Conservation (phyloP, 257 asterid species). For the Leptodermis oblonga region DNA sequence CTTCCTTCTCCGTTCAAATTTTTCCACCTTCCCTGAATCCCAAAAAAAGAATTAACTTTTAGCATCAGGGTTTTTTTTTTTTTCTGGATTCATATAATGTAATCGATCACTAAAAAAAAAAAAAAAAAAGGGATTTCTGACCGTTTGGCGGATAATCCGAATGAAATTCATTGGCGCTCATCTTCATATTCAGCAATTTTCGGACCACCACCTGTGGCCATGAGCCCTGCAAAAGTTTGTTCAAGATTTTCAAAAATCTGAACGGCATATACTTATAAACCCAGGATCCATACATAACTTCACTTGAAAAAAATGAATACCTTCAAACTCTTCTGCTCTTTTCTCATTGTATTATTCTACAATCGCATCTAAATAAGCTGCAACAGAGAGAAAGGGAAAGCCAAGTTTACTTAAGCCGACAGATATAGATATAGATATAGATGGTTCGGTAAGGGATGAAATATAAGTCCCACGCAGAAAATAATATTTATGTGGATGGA, state of each 20-base stretch:
- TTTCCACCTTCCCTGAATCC: slow-evolving; percentile 28
- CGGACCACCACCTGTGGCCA: slow-evolving; percentile 65
- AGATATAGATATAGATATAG: slow-evolving; percentile 8
- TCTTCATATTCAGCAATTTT: slow-evolving; percentile 64
- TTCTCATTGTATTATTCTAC: slow-evolving; percentile 53
- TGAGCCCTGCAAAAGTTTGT: slow-evolving; percentile 43
- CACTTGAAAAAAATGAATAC: slow-evolving; percentile 18
- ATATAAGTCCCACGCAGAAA: slow-evolving; percentile 7
- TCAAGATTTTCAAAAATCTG: background rate
- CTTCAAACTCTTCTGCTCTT: slow-evolving; percentile 37
- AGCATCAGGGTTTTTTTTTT: background rate
- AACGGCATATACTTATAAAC: background rate
- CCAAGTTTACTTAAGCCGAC: slow-evolving; percentile 8
- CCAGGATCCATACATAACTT: too few relatives aligned
- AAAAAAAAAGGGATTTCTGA: slow-evolving; percentile 17
- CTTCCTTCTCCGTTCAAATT: slow-evolving; percentile 47
- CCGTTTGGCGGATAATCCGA: slow-evolving; percentile 53
- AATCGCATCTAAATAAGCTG: slow-evolving; percentile 25
- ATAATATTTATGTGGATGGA: background rate
- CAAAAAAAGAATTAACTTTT: background rate
- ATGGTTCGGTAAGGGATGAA: slow-evolving; percentile 18
- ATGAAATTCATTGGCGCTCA: slow-evolving; percentile 49
- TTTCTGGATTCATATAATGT: background rate
- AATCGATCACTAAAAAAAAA: background rate
- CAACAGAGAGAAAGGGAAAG: slow-evolving; percentile 9